Percentiles rank a stretch among this genome's conserved stretches.
phyloP scores from a whole-genome alignment of 2,329 filamentous ascomycete genomes.

The Pseudocercospora musae region DNA sequence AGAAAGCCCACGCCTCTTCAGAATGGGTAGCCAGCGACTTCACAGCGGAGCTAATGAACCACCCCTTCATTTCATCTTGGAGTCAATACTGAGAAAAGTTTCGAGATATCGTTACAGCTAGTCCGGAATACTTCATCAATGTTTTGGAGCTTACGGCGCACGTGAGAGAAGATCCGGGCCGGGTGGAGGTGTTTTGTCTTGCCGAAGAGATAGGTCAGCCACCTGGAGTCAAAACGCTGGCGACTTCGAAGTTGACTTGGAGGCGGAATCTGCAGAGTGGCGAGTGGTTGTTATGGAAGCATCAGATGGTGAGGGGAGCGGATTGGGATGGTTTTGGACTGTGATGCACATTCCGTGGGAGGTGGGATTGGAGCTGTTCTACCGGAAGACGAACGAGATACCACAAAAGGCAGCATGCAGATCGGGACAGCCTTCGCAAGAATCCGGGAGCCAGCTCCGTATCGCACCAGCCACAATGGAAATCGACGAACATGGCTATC shows the following conservation, averaged over 20 bases:
- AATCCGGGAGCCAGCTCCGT: too few relatives aligned
- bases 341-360: too few relatives aligned
- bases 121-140: not conserved
- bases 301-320: not conserved
- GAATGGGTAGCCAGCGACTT: not conserved
- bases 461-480: too few relatives aligned
- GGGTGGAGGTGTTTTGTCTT: not conserved
- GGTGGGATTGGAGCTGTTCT: too few relatives aligned
- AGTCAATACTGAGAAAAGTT: not conserved
- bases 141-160: not conserved
- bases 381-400: too few relatives aligned
- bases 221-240: not conserved
- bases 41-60: not conserved
- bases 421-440: too few relatives aligned
- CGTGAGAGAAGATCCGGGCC: not conserved
- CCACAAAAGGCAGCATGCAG: too few relatives aligned
- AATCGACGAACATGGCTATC: not conserved
- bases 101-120: not conserved
- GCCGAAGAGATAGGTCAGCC: constrained; percentile 1
- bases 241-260: not conserved
- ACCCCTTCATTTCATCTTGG: not conserved
- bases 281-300: not conserved
- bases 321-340: not conserved
- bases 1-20: not conserved
- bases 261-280: not conserved